Evolutionary conservation across 2,329 filamentous ascomycete genomes (phyloP).

Genomic region (Pseudocercospora fijiensis): DNA sequence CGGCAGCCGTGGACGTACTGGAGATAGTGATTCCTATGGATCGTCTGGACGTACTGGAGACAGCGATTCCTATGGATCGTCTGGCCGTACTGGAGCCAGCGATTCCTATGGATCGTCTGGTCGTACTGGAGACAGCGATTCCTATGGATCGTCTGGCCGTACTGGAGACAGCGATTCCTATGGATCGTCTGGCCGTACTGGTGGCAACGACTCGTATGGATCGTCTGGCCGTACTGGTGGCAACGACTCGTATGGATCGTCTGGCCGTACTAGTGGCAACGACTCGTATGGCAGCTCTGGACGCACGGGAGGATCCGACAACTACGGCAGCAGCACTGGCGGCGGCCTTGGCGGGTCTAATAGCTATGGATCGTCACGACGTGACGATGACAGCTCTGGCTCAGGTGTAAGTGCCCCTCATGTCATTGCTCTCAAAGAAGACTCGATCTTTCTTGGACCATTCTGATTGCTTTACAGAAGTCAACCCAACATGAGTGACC

Average conservation of each 20-base stretch:
- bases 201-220: too few species aligned
- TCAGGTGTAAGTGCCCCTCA: constrained; percentile 2
- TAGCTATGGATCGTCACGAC: constrained; percentile 3
- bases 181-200: too few species aligned
- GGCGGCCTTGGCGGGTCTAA: not conserved
- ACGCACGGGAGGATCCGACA: constrained; percentile 4
- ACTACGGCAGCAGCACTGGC: constrained; percentile 10
- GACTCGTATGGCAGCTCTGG: constrained; percentile 12
- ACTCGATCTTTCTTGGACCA: not conserved
- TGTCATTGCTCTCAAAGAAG: not conserved
- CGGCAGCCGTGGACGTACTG: constrained; percentile 5
- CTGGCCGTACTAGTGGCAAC: not conserved
- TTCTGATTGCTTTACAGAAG: constrained; percentile 4
- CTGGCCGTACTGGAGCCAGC: not conserved
- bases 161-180: constrained; percentile 7
- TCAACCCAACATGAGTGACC: constrained; percentile 3
- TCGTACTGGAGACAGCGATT: not conserved
- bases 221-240: too few species aligned
- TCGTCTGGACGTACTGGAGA: constrained; percentile 2
- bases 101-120: constrained; percentile 12
- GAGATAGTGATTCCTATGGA: constrained; percentile 13
- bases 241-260: not conserved
- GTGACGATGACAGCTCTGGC: constrained; percentile 20
- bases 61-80: not conserved
- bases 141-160: constrained; percentile 8